Evolutionary conservation across 1,284 basidiomycete genomes (phyloP).

Genomic region (Naganishia cerealis): DNA sequence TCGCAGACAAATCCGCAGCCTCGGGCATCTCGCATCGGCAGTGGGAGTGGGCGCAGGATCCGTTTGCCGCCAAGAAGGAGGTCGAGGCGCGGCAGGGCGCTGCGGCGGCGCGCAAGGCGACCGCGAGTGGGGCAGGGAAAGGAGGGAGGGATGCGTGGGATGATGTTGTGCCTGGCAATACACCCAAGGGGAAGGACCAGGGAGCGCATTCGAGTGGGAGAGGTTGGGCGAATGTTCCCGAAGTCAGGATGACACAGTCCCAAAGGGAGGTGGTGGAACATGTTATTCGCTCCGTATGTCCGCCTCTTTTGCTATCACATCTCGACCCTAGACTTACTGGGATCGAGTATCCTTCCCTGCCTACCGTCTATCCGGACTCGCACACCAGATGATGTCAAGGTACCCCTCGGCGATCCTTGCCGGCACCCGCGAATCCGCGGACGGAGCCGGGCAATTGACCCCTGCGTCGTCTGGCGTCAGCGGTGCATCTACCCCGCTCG

Average conservation of each 20-base stretch:
- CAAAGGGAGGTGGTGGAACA: conserved; percentile 79
- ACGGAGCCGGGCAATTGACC: not conserved
- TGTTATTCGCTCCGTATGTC: conserved; percentile 72
- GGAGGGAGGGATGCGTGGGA: conserved; percentile 41
- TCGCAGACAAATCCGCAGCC: conserved; percentile 66
- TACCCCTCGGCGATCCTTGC: conserved; percentile 54
- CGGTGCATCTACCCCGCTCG: conserved; percentile 39
- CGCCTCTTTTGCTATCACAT: not conserved
- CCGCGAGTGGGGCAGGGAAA: conserved; percentile 25
- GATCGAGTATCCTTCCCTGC: not conserved
- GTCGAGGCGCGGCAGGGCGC: conserved; percentile 65
- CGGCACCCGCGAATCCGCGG: conserved; percentile 47
- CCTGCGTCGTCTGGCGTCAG: conserved; percentile 38
- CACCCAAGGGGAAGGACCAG: conserved; percentile 19
- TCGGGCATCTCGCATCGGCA: conserved; percentile 64
- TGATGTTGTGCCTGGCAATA: conserved; percentile 23
- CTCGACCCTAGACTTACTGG: not conserved
- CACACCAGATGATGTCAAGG: conserved; percentile 51
- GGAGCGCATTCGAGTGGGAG: conserved; percentile 42
- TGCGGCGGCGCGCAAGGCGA: conserved; percentile 18
- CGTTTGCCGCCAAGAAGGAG: conserved; percentile 70
- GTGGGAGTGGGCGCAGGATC: conserved; percentile 84
- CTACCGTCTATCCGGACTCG: conserved; percentile 30
- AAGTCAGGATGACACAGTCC: conserved; percentile 77
- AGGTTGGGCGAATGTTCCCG: conserved; percentile 68